Evolutionary conservation across 768 basidiomycete species (phyloP), one percentile per base, ranked within the genome.

Genomic region (Boletellus emodensis): DNA sequence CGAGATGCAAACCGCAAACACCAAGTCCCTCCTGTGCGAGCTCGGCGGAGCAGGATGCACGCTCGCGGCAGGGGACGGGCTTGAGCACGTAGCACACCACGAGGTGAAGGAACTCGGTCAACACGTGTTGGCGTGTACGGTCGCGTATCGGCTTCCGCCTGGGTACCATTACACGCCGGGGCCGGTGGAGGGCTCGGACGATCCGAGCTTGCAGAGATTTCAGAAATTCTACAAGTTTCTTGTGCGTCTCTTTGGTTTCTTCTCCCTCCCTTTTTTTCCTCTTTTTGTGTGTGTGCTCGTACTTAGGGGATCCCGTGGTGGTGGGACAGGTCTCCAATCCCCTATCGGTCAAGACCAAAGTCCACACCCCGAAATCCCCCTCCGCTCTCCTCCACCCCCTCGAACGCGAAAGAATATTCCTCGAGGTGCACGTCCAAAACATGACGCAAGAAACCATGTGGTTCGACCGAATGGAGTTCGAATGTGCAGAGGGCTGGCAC

Each of bases 51-150:
- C 71, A 9, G 73, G 73, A 3, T 66, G 74, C 34, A 68, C 62
- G 20, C 69, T 95, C 43, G 47, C 65, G 0, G 73, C 77, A 2
- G 81, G 82, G 20, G 81, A 83, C 60, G 81, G 81, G 0, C 60
- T 90, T 30, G 85, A 90, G 63, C 71, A 75, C 38, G 71, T 88
- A 14, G 84, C 92, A 1, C 75, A 82, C 53, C 88, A 91, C 61
- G 94, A 97, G 71, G 89, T 96, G 57, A 96, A 96, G 69, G 94
- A 97, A 63, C 75, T 95, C 17, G 93, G 92, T 1, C 84, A 91
- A 62, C 93, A 95, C 66, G 89, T 94, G 11, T 72, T 97, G 35
- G 89, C 84, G 2, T 93, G 91, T 61, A 83, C 83, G 6, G 88
- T 95, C 24, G 79, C 80, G 20, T 96, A 95, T 73, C 83, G 80